Evolutionary conservation across 225 moss, liverwort and hornwort species (phyloP), one percentile per base, ranked within the genome.

Genomic region (Physcomitrellopsis africana): DNA sequence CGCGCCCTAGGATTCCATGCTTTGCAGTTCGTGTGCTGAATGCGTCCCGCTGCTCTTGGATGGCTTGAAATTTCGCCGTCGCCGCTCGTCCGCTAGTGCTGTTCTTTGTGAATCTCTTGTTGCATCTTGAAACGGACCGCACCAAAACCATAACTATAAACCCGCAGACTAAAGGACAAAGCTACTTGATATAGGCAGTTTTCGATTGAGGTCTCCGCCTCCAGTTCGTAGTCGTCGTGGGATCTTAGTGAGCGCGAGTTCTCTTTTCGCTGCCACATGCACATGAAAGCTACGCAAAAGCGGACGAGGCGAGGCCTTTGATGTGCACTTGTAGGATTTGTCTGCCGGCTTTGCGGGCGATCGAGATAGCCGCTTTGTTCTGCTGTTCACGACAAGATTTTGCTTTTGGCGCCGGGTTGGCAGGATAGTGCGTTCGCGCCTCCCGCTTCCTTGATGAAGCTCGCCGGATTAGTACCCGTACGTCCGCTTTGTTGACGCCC

Each of bases 331-430:
- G 20, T 60, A 18, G n/a, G 42, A 68, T 41, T 3, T 22, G 60
- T 29, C 51, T 29, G 49, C 51, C 43, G 42, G 55, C 72, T 79
- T 61, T 67, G 72, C 62, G 55, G 75, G 65, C 54, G 74, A 65
- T 74, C 44, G 12, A 54, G 65, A 8, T 54, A 65, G 66, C 26
- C 27, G 54, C 60, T 54, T 42, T 56, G 17, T 46, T 23, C 27
- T 53, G 74, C 24, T 70, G 46, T 53, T 41, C 51, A 63, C 52
- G 68, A 45, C 54, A 55, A 19, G 37, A 48, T 48, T 46, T 1
- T 60, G 44, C 51, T n/a, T 74, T 37, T 22, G 32, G 82, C 78
- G 18, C n/a, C 45, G 43, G 51, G 65, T 19, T 78, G 47, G 52
- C n/a, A 65, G 37, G 16, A 37, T 29, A 32, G 37, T 62, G 46